Base-by-base conservation (phyloP, 2,329 filamentous ascomycete genomes). In the Diplocarpon mali region DNA sequence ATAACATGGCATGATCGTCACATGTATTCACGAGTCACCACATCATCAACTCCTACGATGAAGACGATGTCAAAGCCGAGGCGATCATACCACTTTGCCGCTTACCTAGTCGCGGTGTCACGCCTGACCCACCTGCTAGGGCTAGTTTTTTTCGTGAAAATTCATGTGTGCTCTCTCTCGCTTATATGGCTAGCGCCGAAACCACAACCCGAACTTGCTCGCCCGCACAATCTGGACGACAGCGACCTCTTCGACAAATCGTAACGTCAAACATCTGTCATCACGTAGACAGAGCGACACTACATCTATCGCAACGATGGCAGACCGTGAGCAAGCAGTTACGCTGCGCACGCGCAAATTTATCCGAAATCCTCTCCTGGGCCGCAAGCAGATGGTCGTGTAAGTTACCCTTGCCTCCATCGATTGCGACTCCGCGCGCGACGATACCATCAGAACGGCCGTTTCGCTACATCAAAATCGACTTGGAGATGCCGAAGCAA, bases 371-470 rank as follows among this genome's bases (percentile, higher is more conserved):
- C 86, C 92, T 71, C 87, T 98, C 67, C 83, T 98, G 69, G 87
- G 84, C 70, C 85, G 90, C 71, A 95, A 94, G 81, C 90, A 96
- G 83, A 95, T 96, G 87, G 90, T 95, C 74, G 85, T 95, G 90
- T 95, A 87, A 80, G 85, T 83, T 61, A 20, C 60, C 55, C 49
- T 54, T 42, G 20, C 20, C 20, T 24, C 20, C 20, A 24, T 32
- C 24, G 34, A 31, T 20, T 34, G 15, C 43, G 38, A 40, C 41
- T 34, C 45, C 34, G 36, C 50, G 41, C 41, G 41, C 28, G 11
- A 45, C 29, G 36, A 15, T 27, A 45, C 14, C 15, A 35, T 15
- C 13, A 3, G 30, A 32, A 10, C 5, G 3, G n/a, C 30, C 3
- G 30, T 32, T 14, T 3, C 30, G 3, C 9, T 5, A 32, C 9